phyloP scores from a whole-genome alignment of 495 filamentous ascomycete species.

The Trichoderma asperelloides region DNA sequence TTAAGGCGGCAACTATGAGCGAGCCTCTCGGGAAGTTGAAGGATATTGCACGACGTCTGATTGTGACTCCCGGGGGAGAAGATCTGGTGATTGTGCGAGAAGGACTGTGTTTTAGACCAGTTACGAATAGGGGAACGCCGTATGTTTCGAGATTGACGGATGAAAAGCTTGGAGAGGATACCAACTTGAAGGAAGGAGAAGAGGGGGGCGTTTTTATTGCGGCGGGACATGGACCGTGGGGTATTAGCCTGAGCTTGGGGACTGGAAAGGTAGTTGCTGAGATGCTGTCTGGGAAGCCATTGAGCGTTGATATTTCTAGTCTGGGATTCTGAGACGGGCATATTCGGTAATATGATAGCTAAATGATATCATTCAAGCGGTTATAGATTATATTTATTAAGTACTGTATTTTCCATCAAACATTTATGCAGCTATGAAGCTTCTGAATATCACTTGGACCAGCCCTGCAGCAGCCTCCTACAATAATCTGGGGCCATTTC shows the following conservation, averaged over 20 bases:
- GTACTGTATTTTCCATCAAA: background rate
- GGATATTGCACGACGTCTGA: conserved; percentile 49
- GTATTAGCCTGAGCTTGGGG: conserved; percentile 52
- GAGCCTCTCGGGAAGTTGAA: conserved; percentile 43
- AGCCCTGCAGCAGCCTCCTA: conserved; percentile 57
- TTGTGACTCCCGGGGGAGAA: conserved; percentile 28
- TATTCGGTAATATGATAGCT: background rate
- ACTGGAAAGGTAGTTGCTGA: conserved; percentile 60
- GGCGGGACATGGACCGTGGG: conserved; percentile 68
- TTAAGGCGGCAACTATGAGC: conserved; percentile 34
- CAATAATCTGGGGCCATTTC: conserved; percentile 41
- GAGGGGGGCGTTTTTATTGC: conserved; percentile 63
- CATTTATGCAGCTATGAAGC: background rate
- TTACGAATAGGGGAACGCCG: conserved; percentile 52
- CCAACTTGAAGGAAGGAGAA: conserved; percentile 29
- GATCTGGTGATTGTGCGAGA: conserved; percentile 56
- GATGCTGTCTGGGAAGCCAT: conserved; percentile 45
- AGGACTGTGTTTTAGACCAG: conserved; percentile 65
- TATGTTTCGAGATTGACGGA: conserved; percentile 50
- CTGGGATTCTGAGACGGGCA: conserved; percentile 17
- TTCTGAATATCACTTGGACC: conserved; percentile 37
- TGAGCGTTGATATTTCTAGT: conserved; percentile 41
- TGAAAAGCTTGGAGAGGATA: conserved; percentile 37
- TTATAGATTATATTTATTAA: background rate
- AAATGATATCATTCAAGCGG: background rate